Evolutionary conservation across 2,329 filamentous ascomycete species (phyloP), one percentile per base, ranked within the genome.

Genomic region (Graphilbum ipis-grandicollis): DNA sequence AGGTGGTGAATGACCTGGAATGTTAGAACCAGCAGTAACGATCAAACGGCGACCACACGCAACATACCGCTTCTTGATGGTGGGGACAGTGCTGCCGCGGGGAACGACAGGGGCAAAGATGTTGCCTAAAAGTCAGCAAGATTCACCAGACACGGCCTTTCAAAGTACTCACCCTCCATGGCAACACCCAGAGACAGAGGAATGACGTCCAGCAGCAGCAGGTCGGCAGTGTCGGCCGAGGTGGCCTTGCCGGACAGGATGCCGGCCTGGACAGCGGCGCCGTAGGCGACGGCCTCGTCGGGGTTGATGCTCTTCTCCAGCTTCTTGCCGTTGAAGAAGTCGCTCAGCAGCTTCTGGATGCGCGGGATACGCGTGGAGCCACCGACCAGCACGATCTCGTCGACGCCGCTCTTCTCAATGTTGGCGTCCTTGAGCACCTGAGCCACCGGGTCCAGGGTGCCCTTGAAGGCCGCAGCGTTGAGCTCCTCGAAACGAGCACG

Each of bases 301-400:
- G 90, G 90, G 76, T 98, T 98, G 71, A 96, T 96, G 71, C 82
- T 90, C 74, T 94, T 96, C 76, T 96, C 88, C 49, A 94, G 83
- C 80, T 98, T 94, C 84, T 98, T 98, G 65, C 86, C 86, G 60
- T 92, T 82, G 69, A 98, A 98, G 75, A 86, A 94, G 65, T 98
- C 90, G 67, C 79, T 86, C 49, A 98, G 78, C 48, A 98, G 80
- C 76, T 96, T 96, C 79, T 98, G 90, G 62, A 98, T 93, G 60
- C 79, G 77, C 56, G 90, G 90, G 52, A 98, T 98, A 84, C 90
- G 90, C 55, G 90, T 98, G 46, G 86, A 94, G 52, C 90, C 90
- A 76, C 90, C 90, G 56, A 98, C 90, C 54, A 98, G 81, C 53
- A 98, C 90, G 48, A 98, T 93, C 73, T 98, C 90, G 58, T 96